These are phyloP conservation scores for Colletotrichum cuscutae DNA, from an alignment of 2,329 filamentous ascomycete genomes.

Conservation along the genomic window DNA sequence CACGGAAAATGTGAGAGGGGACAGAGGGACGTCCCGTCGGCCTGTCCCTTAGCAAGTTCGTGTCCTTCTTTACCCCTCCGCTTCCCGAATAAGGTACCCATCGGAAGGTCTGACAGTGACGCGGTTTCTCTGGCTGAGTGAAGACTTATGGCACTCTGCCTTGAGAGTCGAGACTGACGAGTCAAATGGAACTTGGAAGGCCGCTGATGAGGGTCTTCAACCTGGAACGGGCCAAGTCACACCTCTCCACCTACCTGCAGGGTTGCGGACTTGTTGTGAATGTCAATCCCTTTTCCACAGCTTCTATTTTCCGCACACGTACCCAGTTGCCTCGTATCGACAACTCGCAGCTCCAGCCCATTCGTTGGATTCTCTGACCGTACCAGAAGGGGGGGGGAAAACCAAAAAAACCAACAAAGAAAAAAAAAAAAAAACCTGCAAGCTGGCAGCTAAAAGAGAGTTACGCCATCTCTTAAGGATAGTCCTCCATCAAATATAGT, in stretches of 20 bases:
- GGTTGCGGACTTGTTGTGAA: background rate
- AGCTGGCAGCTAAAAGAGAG: background rate
- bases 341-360: background rate
- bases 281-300: constrained; percentile 5
- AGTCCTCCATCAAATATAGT: background rate
- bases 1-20: background rate
- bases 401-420: too few relatives aligned
- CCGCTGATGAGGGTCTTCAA: constrained; percentile 1
- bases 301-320: constrained; percentile 16
- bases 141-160: background rate
- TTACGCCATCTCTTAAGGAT: background rate
- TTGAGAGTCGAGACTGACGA: background rate
- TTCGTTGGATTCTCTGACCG: background rate
- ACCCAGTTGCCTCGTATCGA: constrained; percentile 25
- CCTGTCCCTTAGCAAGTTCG: background rate
- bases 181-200: constrained; percentile 6
- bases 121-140: background rate
- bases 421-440: background rate
- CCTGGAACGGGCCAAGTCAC: constrained; percentile 20
- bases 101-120: background rate
- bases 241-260: constrained; percentile 20
- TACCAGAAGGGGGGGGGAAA: background rate
- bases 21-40: constrained; percentile 13
- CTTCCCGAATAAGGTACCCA: background rate
- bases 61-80: background rate